Conservation (phyloP, 495 filamentous ascomycete genomes). For the Barbatosphaeria neglecta region DNA sequence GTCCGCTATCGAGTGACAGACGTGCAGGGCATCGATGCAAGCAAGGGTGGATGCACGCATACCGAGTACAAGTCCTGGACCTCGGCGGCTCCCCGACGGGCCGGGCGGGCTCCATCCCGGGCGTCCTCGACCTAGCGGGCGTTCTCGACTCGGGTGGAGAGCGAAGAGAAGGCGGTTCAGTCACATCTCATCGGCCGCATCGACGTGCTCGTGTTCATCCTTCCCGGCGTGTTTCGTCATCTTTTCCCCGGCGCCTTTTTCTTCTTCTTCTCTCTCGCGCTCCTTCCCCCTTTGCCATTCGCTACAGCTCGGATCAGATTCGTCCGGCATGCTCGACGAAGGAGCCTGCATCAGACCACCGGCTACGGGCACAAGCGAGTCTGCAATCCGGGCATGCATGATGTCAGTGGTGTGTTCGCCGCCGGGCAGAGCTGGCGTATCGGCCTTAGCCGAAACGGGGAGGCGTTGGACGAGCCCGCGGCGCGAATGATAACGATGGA, state of each 20-base stretch:
- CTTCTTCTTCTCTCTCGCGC: not conserved
- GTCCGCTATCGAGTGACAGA: no score
- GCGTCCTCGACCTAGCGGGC: no score
- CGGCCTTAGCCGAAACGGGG: not conserved
- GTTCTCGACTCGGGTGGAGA: no score
- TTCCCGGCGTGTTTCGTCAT: no score
- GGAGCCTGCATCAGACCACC: not conserved
- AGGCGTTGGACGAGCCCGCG: not conserved
- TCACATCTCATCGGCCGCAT: not conserved
- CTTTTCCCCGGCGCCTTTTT: no score
- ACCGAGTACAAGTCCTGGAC: no score
- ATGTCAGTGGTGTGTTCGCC: not conserved
- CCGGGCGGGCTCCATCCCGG: not conserved
- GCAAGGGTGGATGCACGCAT: no score
- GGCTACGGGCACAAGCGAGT: not conserved
- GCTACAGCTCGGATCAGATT: no score
- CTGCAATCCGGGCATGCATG: not conserved
- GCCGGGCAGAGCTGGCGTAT: not conserved
- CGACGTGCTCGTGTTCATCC: not conserved
- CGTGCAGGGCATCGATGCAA: no score
- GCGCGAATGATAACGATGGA: conserved; percentile 1
- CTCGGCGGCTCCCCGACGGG: no score
- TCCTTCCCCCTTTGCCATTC: not conserved
- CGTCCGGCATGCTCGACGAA: no score
- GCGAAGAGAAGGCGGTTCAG: not conserved